These are phyloP conservation scores for Phytophthora pistaciae DNA, from an alignment of 352 stramenopile species.

Conservation along the genomic window DNA sequence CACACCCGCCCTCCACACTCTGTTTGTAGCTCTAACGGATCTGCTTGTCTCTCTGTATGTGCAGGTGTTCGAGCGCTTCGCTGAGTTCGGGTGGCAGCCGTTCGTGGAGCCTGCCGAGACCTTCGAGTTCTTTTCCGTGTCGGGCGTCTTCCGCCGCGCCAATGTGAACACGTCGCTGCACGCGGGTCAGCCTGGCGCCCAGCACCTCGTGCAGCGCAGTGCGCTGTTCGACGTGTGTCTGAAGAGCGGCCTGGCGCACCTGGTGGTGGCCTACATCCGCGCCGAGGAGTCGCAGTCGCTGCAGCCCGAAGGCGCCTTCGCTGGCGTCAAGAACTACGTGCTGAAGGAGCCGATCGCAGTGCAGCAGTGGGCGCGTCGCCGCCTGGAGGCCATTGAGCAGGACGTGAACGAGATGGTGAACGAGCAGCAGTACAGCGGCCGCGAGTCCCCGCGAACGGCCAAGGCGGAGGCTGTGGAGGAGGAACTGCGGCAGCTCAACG, in stretches of 20 bases:
- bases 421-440: slow-evolving; percentile 53
- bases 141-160: slow-evolving; percentile 72
- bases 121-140: slow-evolving; percentile 88
- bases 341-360: slow-evolving; percentile 85
- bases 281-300: slow-evolving; percentile 39
- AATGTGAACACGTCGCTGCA: slow-evolving; percentile 70
- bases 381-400: slow-evolving; percentile 65
- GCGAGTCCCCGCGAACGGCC: slow-evolving; percentile 36
- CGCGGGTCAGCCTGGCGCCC: slow-evolving; percentile 31
- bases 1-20: background rate
- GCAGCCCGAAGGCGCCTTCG: slow-evolving; percentile 34
- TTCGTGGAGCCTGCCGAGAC: slow-evolving; percentile 86
- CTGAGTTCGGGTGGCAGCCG: slow-evolving; percentile 78
- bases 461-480: slow-evolving; percentile 51
- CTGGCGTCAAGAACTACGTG: slow-evolving; percentile 64
- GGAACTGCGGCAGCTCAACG: slow-evolving; percentile 70
- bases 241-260: slow-evolving; percentile 69
- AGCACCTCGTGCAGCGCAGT: slow-evolving; percentile 69
- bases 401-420: slow-evolving; percentile 60
- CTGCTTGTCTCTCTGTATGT: background rate
- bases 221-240: slow-evolving; percentile 85
- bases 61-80: slow-evolving; percentile 83
- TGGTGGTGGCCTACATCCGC: slow-evolving; percentile 79
- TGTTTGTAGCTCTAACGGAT: slow-evolving; percentile 3
- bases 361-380: slow-evolving; percentile 76